Conservation (phyloP, 441 rosid species). For the Erodium texanum region DNA sequence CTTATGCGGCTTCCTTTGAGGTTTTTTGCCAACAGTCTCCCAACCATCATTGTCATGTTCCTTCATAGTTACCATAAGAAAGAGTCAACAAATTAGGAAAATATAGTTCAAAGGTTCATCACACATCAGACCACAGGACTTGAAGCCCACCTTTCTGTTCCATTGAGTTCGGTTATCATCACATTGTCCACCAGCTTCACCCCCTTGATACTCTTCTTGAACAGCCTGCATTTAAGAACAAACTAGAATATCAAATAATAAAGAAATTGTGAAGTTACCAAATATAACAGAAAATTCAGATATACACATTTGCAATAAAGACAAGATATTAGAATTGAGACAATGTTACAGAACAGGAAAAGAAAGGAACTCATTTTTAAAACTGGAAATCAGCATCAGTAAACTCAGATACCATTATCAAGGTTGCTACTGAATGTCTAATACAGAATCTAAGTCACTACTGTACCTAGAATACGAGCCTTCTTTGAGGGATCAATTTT, state of each 20-base stretch:
- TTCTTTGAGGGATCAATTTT: neutral
- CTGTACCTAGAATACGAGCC: neutral
- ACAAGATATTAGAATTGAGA: neutral
- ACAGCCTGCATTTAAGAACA: slow-evolving; percentile 19
- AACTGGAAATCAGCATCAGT: neutral
- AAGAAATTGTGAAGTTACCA: neutral
- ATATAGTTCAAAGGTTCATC: neutral
- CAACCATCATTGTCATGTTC: slow-evolving; percentile 51
- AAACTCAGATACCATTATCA: neutral
- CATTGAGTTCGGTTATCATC: slow-evolving; percentile 17
- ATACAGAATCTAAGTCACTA: neutral
- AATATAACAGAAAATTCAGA: neutral
- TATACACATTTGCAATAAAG: no score
- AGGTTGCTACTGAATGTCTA: neutral
- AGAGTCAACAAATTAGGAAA: neutral
- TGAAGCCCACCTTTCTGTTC: neutral
- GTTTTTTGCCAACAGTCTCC: slow-evolving; percentile 76
- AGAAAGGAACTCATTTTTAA: no score
- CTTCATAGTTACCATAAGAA: slow-evolving; percentile 16
- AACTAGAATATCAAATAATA: neutral
- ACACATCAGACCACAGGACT: neutral
- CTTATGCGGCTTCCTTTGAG: slow-evolving; percentile 50
- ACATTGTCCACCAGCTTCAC: slow-evolving; percentile 21
- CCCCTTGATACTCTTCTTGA: slow-evolving; percentile 19
- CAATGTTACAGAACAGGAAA: neutral